Evolutionary conservation across 495 filamentous ascomycete species (phyloP), one percentile per base, ranked within the genome.

Genomic region (Jackrogersella multiformis): DNA sequence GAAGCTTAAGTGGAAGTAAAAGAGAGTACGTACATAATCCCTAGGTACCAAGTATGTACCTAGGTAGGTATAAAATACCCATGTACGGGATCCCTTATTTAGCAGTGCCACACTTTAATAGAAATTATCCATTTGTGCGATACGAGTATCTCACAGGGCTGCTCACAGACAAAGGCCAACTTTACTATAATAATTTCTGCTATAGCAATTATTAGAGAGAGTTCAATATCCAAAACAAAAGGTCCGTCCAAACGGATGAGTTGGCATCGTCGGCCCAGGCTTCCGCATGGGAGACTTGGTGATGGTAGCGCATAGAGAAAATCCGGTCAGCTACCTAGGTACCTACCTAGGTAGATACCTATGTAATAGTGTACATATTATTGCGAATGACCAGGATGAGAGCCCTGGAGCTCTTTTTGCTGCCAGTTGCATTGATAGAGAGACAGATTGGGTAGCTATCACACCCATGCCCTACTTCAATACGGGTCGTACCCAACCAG

Each of bases 381-480:
- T 30, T 64, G 41, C 56, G 51, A 30, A 46, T 52, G 41, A 69
- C 66, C n/a, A 61, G 61, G 61, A 64, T 69, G 24, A 34, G 28
- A 64, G 61, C 60, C n/a, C n/a, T n/a, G n/a, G n/a, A n/a, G n/a
- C n/a, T n/a, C n/a, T n/a, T 61, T 45, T 15, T 35, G 1, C 21
- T 64, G 21, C 49, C 34, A 60, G 59, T 69, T 35, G 66, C 66
- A 69, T 69, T 66, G 55, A 69, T 48, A 60, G 64, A 64, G 24
- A 44, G n/a, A 49, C 38, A 62, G 46, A 54, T 69, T 69, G 55
- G 60, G 66, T 64, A 69, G 59, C 54, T 64, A 69, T 26, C 45
- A 28, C 55, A 69, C 58, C 66, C 66, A 69, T 69, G 61, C 52
- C 38, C 13, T 18, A 34, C 34, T 24, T 41, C 26, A 26, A 21